A percentile compares a stretch with the other conserved stretches of the same genome.
Conservation (phyloP, 2,329 filamentous ascomycete species). For the Fusarium sp. region DNA sequence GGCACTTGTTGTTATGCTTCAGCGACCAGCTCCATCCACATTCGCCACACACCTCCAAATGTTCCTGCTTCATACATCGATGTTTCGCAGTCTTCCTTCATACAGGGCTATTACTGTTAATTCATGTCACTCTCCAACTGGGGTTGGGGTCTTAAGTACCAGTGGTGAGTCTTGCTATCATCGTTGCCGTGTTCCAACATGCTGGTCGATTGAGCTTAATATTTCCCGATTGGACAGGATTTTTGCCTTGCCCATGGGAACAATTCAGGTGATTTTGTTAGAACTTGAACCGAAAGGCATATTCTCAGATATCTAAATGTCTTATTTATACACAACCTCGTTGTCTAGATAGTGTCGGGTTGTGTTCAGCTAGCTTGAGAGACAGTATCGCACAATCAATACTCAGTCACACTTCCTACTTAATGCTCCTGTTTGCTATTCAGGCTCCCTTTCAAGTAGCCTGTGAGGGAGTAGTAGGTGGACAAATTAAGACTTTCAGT, state of each 20-base stretch:
- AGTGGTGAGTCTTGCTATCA: not conserved
- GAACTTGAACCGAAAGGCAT: too few relatives aligned
- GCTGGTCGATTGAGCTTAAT: not conserved
- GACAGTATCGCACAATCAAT: too few relatives aligned
- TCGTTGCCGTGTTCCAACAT: not conserved
- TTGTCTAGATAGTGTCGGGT: too few relatives aligned
- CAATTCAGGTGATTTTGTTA: too few relatives aligned
- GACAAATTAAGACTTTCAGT: not conserved
- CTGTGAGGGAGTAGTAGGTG: not conserved
- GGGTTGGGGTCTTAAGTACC: not conserved
- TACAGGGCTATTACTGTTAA: not conserved
- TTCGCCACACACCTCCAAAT: accelerated
- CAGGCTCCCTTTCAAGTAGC: not conserved
- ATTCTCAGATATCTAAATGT: too few relatives aligned
- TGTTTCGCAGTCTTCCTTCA: not conserved
- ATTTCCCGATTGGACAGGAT: too few relatives aligned
- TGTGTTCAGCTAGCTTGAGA: too few relatives aligned
- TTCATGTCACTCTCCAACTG: accelerated
- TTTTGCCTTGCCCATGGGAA: too few relatives aligned
- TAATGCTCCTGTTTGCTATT: not conserved
- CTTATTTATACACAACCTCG: too few relatives aligned
- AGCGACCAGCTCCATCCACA: not conserved
- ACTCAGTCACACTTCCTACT: not conserved
- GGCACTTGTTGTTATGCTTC: not conserved
- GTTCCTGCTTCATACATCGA: not conserved